Evolutionary conservation across 768 basidiomycete genomes (phyloP).

Genomic region (Mycena olivaceomarginata): DNA sequence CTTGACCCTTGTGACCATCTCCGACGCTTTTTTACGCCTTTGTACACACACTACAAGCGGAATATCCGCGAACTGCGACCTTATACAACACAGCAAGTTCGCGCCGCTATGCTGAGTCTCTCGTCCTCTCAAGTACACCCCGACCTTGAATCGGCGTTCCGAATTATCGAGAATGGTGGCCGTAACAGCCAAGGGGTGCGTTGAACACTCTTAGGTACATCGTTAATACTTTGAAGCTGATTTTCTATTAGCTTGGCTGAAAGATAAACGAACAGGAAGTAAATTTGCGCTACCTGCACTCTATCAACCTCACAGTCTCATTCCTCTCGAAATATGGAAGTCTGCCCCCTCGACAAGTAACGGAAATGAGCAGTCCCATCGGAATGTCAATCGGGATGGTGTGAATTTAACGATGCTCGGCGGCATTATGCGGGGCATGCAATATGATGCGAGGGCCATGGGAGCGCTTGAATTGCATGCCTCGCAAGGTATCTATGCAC

Average conservation of each 20-base stretch:
- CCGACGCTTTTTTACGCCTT: no score
- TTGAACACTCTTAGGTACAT: not conserved
- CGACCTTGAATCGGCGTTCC: constrained; percentile 31
- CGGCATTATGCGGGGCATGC: constrained; percentile 41
- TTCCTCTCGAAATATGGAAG: constrained; percentile 51
- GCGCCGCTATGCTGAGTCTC: constrained; percentile 49
- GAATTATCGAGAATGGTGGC: constrained; percentile 32
- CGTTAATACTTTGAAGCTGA: no score
- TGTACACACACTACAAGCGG: no score
- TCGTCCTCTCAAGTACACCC: constrained; percentile 44
- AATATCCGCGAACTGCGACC: constrained; percentile 19
- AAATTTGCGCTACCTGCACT: no score
- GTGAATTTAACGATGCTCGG: no score
- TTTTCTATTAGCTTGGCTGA: no score
- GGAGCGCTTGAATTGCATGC: constrained; percentile 27
- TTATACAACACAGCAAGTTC: constrained; percentile 14
- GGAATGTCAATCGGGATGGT: no score
- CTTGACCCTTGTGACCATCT: no score
- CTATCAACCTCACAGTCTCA: constrained; percentile 48
- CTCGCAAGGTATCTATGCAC: constrained; percentile 36
- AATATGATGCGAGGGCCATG: constrained; percentile 43
- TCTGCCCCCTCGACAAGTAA: constrained; percentile 47
- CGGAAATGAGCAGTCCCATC: constrained; percentile 37
- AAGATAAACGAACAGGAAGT: no score
- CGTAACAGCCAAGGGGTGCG: constrained; percentile 47